Evolutionary conservation across 2,329 filamentous ascomycete species (phyloP).

Genomic region (Fonsecaea pedrosoi): DNA sequence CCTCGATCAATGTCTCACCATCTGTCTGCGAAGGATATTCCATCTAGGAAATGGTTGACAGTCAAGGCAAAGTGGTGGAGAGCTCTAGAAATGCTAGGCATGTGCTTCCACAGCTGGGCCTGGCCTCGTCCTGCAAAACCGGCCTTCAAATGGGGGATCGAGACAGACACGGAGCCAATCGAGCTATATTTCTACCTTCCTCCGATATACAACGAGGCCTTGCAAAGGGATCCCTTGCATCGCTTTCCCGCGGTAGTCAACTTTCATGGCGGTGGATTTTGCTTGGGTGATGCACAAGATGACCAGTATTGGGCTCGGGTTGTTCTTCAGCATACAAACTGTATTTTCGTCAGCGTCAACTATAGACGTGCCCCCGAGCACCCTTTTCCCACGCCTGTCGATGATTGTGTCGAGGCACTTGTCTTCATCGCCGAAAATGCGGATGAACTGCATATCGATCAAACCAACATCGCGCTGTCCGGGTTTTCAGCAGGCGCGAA

Average conservation of each 20-base stretch:
- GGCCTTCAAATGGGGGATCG: slow-evolving; percentile 64
- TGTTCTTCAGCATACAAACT: slow-evolving; percentile 62
- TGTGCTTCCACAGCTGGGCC: slow-evolving; percentile 70
- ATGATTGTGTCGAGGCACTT: slow-evolving; percentile 68
- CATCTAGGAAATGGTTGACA: slow-evolving; percentile 64
- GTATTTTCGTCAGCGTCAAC: slow-evolving; percentile 66
- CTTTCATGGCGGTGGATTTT: slow-evolving; percentile 70
- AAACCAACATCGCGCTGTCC: slow-evolving; percentile 63
- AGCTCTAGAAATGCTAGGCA: slow-evolving; percentile 70
- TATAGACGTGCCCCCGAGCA: slow-evolving; percentile 67
- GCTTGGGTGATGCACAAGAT: slow-evolving; percentile 64
- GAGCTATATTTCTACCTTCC: slow-evolving; percentile 68
- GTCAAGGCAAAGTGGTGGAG: slow-evolving; percentile 71
- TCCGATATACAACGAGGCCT: slow-evolving; percentile 44
- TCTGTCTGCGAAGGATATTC: slow-evolving; percentile 33
- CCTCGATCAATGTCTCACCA: slow-evolving; percentile 40
- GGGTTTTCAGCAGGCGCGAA: slow-evolving; percentile 71
- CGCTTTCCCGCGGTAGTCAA: slow-evolving; percentile 66
- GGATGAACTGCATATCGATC: slow-evolving; percentile 62
- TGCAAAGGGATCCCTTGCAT: slow-evolving; percentile 47
- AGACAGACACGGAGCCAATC: slow-evolving; percentile 59
- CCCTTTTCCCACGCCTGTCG: slow-evolving; percentile 68
- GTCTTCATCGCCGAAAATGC: slow-evolving; percentile 65
- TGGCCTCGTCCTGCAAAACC: slow-evolving; percentile 66
- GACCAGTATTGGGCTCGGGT: slow-evolving; percentile 66